Conservation (phyloP, 2,329 filamentous ascomycete species). For the Westerdykella sp. region DNA sequence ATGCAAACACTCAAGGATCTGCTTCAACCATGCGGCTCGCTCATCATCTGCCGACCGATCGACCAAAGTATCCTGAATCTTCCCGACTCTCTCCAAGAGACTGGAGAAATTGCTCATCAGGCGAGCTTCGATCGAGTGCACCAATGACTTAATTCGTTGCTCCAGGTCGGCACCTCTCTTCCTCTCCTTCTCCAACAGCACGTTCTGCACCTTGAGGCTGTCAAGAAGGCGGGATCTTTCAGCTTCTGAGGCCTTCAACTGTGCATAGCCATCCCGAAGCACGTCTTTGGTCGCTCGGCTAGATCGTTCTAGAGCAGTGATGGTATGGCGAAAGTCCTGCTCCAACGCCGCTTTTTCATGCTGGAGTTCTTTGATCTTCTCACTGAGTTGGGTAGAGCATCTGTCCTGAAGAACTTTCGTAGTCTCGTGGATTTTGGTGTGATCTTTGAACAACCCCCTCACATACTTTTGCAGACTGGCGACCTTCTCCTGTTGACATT, state of each 20-base stretch:
- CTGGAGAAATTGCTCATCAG: constrained; percentile 7
- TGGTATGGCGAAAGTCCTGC: constrained; percentile 7
- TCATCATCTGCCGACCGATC: constrained; percentile 1
- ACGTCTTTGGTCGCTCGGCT: constrained; percentile 10
- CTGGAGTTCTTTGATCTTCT: constrained; percentile 16
- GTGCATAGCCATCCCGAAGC: constrained; percentile 13
- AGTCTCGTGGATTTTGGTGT: constrained; percentile 15
- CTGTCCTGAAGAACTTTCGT: constrained; percentile 8
- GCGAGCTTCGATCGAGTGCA: constrained; percentile 13
- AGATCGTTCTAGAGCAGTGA: constrained; percentile 9
- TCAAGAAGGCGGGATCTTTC: constrained; percentile 10
- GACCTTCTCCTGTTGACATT: constrained; percentile 10
- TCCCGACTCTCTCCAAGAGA: constrained; percentile 12
- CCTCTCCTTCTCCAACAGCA: constrained; percentile 16
- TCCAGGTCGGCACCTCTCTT: constrained; percentile 17
- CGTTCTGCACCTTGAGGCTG: constrained; percentile 8
- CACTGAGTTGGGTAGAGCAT: constrained; percentile 9
- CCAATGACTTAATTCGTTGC: constrained; percentile 11
- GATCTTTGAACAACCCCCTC: constrained; percentile 24
- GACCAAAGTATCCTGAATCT: constrained; percentile 9
- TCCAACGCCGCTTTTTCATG: constrained; percentile 16
- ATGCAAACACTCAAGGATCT: constrained; percentile 16
- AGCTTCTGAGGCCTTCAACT: constrained; percentile 9
- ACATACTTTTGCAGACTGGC: constrained; percentile 20
- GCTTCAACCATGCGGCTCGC: constrained; percentile 6